Evolutionary conservation across 345 rosid genomes (phyloP).

Genomic region (Toxicodendron radicans): DNA sequence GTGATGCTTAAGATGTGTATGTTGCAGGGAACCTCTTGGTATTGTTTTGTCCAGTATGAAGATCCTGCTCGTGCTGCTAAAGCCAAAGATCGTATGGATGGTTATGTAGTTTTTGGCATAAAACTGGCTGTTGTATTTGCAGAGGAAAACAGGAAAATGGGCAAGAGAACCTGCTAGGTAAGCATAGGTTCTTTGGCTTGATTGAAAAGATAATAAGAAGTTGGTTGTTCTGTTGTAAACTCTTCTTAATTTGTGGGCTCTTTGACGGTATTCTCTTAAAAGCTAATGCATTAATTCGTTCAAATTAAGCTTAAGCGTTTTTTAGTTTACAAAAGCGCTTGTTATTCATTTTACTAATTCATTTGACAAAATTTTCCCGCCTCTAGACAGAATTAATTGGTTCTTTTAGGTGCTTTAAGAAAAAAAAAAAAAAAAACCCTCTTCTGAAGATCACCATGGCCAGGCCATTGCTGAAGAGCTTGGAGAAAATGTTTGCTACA

Average conservation of each 20-base stretch:
- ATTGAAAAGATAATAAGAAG: neutral
- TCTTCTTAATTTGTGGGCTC: neutral
- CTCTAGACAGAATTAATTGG: no score
- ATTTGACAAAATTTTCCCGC: no score
- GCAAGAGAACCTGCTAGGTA: constrained; percentile 61
- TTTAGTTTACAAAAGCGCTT: no score
- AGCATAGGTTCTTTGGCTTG: neutral
- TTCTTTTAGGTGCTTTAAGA: no score
- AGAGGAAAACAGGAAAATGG: constrained; percentile 89
- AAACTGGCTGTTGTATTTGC: constrained; percentile 84
- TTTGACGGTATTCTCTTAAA: no score
- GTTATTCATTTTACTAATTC: no score
- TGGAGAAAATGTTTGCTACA: constrained; percentile 27
- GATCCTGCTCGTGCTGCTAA: constrained; percentile 90
- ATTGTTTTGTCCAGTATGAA: constrained; percentile 81
- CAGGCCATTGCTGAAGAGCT: constrained; percentile 24
- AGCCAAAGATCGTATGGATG: constrained; percentile 85
- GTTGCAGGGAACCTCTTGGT: constrained; percentile 80
- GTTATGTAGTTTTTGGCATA: constrained; percentile 71
- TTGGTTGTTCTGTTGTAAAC: neutral
- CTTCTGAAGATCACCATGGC: no score
- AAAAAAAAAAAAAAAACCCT: no score
- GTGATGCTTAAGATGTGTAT: constrained; percentile 14
- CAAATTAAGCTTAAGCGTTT: no score
- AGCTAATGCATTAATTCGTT: neutral